A percentile compares a stretch with the other conserved stretches of the same genome.
Conservation (phyloP, 495 filamentous ascomycete genomes). For the Aspergillus taichungensis region DNA sequence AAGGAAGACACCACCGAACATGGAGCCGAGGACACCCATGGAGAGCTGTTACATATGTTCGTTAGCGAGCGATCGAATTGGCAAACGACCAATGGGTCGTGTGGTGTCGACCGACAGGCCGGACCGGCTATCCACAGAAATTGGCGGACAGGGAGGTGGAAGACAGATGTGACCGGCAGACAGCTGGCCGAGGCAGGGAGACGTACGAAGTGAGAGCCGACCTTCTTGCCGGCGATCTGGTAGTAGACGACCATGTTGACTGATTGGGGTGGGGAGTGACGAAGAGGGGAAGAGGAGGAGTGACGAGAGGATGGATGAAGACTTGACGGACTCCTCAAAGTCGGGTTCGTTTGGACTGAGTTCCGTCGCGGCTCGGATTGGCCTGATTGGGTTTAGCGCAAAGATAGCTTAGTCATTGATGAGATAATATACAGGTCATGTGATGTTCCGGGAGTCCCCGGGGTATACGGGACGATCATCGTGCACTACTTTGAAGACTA, state of each 20-base stretch:
- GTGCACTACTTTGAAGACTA: too few species aligned
- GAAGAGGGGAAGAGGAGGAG: slow-evolving; percentile 14
- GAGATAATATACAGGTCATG: too few species aligned
- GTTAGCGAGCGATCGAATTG: neutral
- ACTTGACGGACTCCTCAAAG: too few species aligned
- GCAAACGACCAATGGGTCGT: neutral
- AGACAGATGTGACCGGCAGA: slow-evolving; percentile 7
- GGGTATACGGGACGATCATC: slow-evolving; percentile 8
- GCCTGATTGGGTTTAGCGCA: too few species aligned
- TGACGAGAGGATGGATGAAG: slow-evolving; percentile 15
- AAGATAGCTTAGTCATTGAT: too few species aligned
- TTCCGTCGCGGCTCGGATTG: slow-evolving; percentile 8
- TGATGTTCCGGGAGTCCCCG: slow-evolving; percentile 20
- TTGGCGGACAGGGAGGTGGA: neutral
- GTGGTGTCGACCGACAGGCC: slow-evolving; percentile 2
- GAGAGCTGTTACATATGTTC: slow-evolving; percentile 54
- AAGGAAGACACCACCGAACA: slow-evolving; percentile 49
- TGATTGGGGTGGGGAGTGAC: slow-evolving; percentile 20
- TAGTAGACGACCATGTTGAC: slow-evolving; percentile 81
- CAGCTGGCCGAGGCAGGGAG: slow-evolving; percentile 5
- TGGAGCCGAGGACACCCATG: slow-evolving; percentile 66
- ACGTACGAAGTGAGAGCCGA: slow-evolving; percentile 92
- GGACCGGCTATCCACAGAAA: neutral
- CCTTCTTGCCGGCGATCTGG: slow-evolving; percentile 75
- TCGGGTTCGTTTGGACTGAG: too few species aligned